Evolutionary conservation across 805 yeast species (phyloP).

Genomic region (Cyberlindnera meyerae): DNA sequence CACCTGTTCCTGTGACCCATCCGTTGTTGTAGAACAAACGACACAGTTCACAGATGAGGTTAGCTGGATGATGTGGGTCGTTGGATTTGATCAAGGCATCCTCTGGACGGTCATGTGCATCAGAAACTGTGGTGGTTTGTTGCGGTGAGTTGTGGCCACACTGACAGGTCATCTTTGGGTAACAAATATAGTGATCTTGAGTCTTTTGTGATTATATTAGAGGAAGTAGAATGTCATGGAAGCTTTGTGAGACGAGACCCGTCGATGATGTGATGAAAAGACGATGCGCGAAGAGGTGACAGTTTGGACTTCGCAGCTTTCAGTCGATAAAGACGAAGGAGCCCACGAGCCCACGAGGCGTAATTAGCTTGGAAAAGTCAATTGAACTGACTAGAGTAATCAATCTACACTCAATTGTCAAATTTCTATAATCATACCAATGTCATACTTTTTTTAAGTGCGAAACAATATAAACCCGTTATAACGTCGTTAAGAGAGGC

Average conservation of each 20-base stretch:
- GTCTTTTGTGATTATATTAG: neutral
- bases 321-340: no score
- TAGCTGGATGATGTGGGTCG: constrained; percentile 54
- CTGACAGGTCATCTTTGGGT: constrained; percentile 7
- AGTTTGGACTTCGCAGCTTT: no score
- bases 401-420: no score
- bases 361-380: no score
- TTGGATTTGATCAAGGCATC: constrained; percentile 20
- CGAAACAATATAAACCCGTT: constrained; percentile 10
- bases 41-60: constrained; percentile 78
- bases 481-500: constrained; percentile 1
- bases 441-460: constrained; percentile 4
- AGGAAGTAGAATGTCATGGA: neutral
- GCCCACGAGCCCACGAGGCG: no score
- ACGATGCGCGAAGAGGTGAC: no score
- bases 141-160: constrained; percentile 1
- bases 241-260: no score
- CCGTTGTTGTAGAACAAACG: constrained; percentile 68
- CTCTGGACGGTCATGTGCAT: constrained; percentile 9
- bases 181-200: neutral
- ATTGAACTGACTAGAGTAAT: no score
- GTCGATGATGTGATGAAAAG: no score
- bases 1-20: constrained; percentile 97
- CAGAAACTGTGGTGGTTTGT: neutral
- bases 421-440: constrained; percentile 10